Evolutionary conservation across 1,284 basidiomycete species (phyloP).

Genomic region (Fistulina hepatica): DNA sequence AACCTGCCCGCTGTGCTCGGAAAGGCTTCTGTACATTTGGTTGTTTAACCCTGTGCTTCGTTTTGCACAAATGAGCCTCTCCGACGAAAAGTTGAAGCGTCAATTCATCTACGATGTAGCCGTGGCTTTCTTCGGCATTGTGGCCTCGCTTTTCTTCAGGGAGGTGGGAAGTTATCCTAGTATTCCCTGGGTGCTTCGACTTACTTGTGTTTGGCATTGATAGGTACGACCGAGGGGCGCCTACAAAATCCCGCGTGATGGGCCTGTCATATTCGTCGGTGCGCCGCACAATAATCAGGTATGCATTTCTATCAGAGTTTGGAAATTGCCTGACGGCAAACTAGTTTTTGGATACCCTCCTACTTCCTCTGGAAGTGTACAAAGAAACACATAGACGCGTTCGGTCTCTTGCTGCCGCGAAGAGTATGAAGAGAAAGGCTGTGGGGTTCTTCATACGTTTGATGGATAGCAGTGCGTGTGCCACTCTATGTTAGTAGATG

Average conservation of each 20-base stretch:
- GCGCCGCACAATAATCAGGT: constrained; percentile 97
- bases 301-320: constrained; percentile 16
- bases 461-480: constrained; percentile 82
- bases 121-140: constrained; percentile 69
- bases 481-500: background rate
- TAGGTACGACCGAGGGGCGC: constrained; percentile 91
- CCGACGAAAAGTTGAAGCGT: too few species aligned
- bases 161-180: constrained; percentile 95
- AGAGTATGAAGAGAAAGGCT: constrained; percentile 73
- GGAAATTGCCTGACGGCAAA: constrained; percentile 4
- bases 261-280: constrained; percentile 92
- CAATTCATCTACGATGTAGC: constrained; percentile 45
- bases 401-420: constrained; percentile 89
- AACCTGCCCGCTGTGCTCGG: too few species aligned
- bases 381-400: constrained; percentile 79
- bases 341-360: constrained; percentile 90
- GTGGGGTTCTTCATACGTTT: constrained; percentile 79
- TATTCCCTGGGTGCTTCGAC: too few species aligned
- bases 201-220: too few species aligned
- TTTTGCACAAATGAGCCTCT: too few species aligned
- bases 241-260: constrained; percentile 88
- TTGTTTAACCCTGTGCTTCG: too few species aligned
- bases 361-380: constrained; percentile 82
- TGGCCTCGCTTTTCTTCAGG: constrained; percentile 95
- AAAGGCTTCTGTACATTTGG: too few species aligned